Conservation (phyloP, 2,329 filamentous ascomycete species). For the Stachybotrys echinatus region DNA sequence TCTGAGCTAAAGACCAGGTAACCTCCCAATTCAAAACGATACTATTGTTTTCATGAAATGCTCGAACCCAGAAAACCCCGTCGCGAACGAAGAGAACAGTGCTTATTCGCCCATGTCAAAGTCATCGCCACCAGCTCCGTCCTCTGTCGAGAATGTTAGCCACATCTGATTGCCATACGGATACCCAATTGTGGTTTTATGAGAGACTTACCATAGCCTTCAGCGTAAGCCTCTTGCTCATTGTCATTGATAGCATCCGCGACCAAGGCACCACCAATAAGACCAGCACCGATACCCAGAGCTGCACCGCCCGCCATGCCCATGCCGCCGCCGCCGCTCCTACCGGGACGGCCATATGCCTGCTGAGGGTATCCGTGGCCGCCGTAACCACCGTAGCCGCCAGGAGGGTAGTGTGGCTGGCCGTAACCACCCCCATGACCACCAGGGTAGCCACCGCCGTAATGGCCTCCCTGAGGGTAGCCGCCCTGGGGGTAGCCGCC, state of each 20-base stretch:
- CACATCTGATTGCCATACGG: neutral
- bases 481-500: slow-evolving; percentile 16
- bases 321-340: slow-evolving; percentile 39
- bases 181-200: neutral
- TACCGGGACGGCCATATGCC: slow-evolving; percentile 34
- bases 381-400: slow-evolving; percentile 23
- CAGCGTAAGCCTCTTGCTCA: slow-evolving; percentile 50
- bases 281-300: slow-evolving; percentile 73
- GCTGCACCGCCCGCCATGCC: slow-evolving; percentile 71
- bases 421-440: too few relatives aligned
- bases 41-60: too few relatives aligned
- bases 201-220: slow-evolving; percentile 33
- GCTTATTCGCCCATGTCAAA: slow-evolving; percentile 18
- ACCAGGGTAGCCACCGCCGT: slow-evolving; percentile 1
- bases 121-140: slow-evolving; percentile 22
- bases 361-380: slow-evolving; percentile 13
- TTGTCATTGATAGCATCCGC: slow-evolving; percentile 61
- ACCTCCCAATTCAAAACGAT: too few relatives aligned
- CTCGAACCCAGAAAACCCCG: too few relatives aligned
- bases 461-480: slow-evolving; percentile 17
- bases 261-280: slow-evolving; percentile 72
- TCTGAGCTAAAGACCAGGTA: too few relatives aligned
- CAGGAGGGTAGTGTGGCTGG: slow-evolving; percentile 9
- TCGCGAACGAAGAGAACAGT: slow-evolving; percentile 5
- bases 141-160: slow-evolving; percentile 11